Evolutionary conservation across 352 stramenopile species (phyloP), one percentile per base, ranked within the genome.

Genomic region (Phytopythium helicoides): DNA sequence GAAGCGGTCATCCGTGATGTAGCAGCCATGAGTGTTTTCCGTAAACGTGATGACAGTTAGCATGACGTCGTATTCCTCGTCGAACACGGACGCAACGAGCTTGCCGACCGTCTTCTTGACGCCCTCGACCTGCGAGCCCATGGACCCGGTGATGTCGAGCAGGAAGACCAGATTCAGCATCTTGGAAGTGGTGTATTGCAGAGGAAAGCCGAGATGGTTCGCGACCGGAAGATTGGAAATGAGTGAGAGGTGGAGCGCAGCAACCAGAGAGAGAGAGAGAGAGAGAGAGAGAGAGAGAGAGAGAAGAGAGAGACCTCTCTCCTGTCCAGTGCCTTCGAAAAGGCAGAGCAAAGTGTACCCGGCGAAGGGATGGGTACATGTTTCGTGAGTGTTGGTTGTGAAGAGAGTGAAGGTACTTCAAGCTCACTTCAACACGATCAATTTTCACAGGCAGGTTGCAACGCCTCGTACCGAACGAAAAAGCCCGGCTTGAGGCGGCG

Each of bases 31-130:
- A 15, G 47, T 35, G 47, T 61, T 57, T 54, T 87, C 78, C 0
- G 76, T 89, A 58, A 87, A 89, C 6, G 78, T 89, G 71, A 89
- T 74, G 63, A 87, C 72, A 23, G 78, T 89, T 58, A 89, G 71
- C 61, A 74, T 75, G 48, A 86, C 68, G 28, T 68, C 50, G 49
- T 79, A 68, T 10, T 79, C 60, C 26, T 77, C 55, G n/a, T 81
- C 69, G 18, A 76, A 85, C 6, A 80, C 76, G 0, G 66, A 73
- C 19, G 70, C 51, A 3, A 86, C 71, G 45, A 89, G 64, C 31
- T 73, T 67, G 6, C 61, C 52, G 47, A 87, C 73, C 15, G 73
- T 89, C 42, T 60, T 46, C 64, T 85, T 87, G 35, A 86, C 66
- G 8, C 73, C 78, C 33, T 65, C 54, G 23, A 89, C 45, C 48